Base-by-base conservation (phyloP, 2,329 filamentous ascomycete genomes). In the Trichoderma sp. region DNA sequence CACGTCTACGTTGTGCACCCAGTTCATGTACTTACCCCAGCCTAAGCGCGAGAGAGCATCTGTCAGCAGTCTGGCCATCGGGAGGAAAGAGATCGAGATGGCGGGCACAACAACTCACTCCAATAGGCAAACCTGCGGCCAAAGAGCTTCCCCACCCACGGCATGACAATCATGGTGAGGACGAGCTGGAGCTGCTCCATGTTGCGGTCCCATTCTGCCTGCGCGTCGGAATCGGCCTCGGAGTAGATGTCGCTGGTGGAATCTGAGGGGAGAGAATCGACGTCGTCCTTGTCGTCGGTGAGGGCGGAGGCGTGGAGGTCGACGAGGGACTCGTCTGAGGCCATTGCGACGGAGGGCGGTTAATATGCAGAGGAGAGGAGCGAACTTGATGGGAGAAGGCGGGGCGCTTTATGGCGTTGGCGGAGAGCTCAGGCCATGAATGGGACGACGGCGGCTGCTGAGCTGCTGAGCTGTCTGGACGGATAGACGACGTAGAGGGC, bases 121-220 rank as follows among this genome's bases (percentile, higher is more conserved):
- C 93, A 97, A 78, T 97, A 97, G 69, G 94, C 94, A 82, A 94
- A 96, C 80, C 93, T 96, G 78, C 95, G 87, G 54, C 95, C 95
- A 78, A 97, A 88, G 81, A 93, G 98, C 81, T 98, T 99, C 68
- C 95, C 95, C 73, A 93, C 83, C 79, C 97, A 97, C 3, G 95
- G 95, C 60, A 99, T 90, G 73, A 98, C 80, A 58, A 98, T 91
- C 93, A 99, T 97, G 22, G 92, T 97, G 77, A 98, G 80, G 72
- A 99, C 84, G 71, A 98, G 84, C 82, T 99, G 93, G 69, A 99
- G 81, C 81, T 99, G 95, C 79, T 97, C 92, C 70, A 99, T 82
- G 74, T 92, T 97, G 75, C 94, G 92, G 74, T 94, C 91, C 95
- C 95, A 99, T 81, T 99, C 94, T 70, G 87, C 87, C 79, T 99